Evolutionary conservation across 2,329 filamentous ascomycete genomes (phyloP).

Genomic region (Hypoxylon sp.): DNA sequence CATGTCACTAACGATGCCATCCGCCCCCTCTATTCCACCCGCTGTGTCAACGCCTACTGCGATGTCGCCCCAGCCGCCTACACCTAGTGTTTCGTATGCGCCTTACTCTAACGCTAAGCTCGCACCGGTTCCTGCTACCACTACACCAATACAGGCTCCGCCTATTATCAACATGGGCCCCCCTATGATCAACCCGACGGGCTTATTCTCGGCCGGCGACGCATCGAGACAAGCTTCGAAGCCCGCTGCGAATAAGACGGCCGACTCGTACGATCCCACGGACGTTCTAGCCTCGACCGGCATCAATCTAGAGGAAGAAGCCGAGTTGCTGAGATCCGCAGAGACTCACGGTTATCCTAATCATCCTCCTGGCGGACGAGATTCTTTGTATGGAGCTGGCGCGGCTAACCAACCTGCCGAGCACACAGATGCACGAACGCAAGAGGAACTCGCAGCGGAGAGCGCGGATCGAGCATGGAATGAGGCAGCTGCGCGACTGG

Average conservation of each 20-base stretch:
- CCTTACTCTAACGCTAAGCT: slow-evolving; percentile 49
- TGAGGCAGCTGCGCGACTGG: slow-evolving; percentile 71
- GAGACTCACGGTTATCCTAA: slow-evolving; percentile 66
- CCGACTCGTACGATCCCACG: slow-evolving; percentile 76
- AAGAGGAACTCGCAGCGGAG: slow-evolving; percentile 74
- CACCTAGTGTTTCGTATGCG: slow-evolving; percentile 42
- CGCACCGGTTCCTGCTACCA: slow-evolving; percentile 39
- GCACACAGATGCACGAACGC: slow-evolving; percentile 57
- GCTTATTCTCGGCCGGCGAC: slow-evolving; percentile 46
- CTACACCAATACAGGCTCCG: slow-evolving; percentile 29
- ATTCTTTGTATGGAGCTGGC: slow-evolving; percentile 73
- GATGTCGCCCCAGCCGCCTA: slow-evolving; percentile 39
- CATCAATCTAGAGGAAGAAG: slow-evolving; percentile 87
- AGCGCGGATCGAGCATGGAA: slow-evolving; percentile 74
- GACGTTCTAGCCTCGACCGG: slow-evolving; percentile 87
- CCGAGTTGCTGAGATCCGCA: slow-evolving; percentile 79
- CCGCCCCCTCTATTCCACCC: slow-evolving; percentile 33
- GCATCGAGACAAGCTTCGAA: slow-evolving; percentile 67
- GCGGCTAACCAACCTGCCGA: slow-evolving; percentile 72
- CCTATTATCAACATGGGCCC: slow-evolving; percentile 51
- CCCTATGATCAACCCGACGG: slow-evolving; percentile 43
- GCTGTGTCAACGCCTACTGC: slow-evolving; percentile 34
- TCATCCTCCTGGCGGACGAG: slow-evolving; percentile 66
- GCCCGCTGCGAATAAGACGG: slow-evolving; percentile 69
- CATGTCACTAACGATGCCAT: slow-evolving; percentile 42